Conservation (phyloP, 2,329 filamentous ascomycete genomes). For the Chalaropsis thielavioides region DNA sequence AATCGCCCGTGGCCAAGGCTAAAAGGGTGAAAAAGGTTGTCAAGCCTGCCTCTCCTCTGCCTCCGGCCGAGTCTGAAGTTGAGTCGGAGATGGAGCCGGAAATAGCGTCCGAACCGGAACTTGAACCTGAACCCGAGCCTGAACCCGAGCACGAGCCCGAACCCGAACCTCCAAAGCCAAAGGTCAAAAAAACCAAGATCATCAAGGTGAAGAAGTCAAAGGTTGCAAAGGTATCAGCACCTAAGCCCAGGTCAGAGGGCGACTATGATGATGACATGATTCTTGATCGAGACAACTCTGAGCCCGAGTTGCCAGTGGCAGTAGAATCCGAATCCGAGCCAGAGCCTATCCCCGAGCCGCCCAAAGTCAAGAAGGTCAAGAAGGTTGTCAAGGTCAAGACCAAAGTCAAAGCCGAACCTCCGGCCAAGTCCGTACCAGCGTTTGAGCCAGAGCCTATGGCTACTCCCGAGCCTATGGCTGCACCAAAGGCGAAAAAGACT, state of each 20-base stretch:
- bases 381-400: conserved; percentile 17
- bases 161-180: conserved; percentile 3
- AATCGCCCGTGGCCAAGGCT: conserved; percentile 2
- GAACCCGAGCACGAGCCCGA: conserved; percentile 20
- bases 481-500: conserved; percentile 3
- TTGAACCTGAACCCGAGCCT: conserved; percentile 18
- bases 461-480: neutral
- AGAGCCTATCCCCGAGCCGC: conserved; percentile 20
- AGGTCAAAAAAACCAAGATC: conserved; percentile 1
- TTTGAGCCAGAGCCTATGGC: neutral
- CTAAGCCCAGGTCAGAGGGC: conserved; percentile 7
- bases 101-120: neutral
- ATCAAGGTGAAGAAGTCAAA: conserved; percentile 8
- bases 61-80: conserved; percentile 5
- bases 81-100: neutral
- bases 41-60: conserved; percentile 19
- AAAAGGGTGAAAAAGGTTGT: conserved; percentile 6
- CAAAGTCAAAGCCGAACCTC: conserved; percentile 18
- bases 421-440: conserved; percentile 16
- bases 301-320: neutral
- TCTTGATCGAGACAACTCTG: conserved; percentile 4
- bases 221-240: conserved; percentile 5
- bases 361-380: conserved; percentile 16
- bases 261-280: neutral
- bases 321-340: conserved; percentile 6